Percentiles rank a stretch among this genome's conserved stretches.
These are phyloP conservation scores for Chlorociboria aeruginascens DNA, from an alignment of 495 filamentous ascomycete genomes.

Conservation along the genomic window DNA sequence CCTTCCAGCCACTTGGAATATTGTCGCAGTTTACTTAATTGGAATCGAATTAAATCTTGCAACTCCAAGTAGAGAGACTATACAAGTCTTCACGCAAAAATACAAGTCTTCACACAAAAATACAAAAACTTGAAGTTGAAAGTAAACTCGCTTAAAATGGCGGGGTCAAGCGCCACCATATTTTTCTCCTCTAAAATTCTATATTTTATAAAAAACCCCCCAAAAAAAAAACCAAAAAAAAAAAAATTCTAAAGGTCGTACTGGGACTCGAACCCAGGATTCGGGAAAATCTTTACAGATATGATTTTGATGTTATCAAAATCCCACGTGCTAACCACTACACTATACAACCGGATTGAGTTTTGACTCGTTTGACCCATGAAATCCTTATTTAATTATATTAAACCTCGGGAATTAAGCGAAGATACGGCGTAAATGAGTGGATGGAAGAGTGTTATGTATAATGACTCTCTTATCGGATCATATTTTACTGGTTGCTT, in stretches of 20 bases:
- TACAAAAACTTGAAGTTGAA: too few species aligned
- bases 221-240: background rate
- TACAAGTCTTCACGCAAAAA: background rate
- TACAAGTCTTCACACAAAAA: background rate
- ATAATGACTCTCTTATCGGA: too few species aligned
- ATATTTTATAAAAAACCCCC: too few species aligned
- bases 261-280: slow-evolving; percentile 21
- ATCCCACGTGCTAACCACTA: slow-evolving; percentile 23
- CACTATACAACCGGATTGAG: slow-evolving; percentile 17
- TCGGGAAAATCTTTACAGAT: slow-evolving; percentile 8
- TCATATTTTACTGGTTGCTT: too few species aligned
- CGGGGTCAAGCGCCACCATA: too few species aligned
- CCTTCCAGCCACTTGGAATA: background rate
- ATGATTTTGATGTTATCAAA: slow-evolving; percentile 16
- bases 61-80: background rate
- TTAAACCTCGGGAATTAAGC: too few species aligned
- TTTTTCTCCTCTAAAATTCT: too few species aligned
- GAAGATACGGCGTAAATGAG: too few species aligned
- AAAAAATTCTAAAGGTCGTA: slow-evolving; percentile 2
- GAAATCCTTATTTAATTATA: too few species aligned
- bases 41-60: too few species aligned
- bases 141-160: background rate
- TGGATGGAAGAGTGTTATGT: too few species aligned
- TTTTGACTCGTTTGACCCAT: background rate
- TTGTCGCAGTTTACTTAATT: too few species aligned